Percentiles rank a stretch among this genome's conserved stretches.
These are phyloP conservation scores for Eurotiales sp. DNA, from an alignment of 2,329 filamentous ascomycete species.

Conservation along the genomic window DNA sequence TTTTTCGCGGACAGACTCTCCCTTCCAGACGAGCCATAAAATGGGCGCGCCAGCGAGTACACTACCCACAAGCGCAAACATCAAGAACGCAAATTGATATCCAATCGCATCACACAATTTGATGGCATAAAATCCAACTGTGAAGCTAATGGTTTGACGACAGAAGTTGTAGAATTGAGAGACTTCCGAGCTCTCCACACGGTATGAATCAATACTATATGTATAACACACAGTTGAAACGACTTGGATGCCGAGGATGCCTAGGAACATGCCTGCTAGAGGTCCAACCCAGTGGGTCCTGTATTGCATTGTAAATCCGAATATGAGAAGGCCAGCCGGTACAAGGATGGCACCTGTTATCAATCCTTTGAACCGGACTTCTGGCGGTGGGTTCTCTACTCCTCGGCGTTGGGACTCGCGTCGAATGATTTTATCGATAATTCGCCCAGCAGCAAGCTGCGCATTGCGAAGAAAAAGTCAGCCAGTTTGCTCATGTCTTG, in stretches of 20 bases:
- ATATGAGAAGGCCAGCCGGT: slow-evolving; percentile 2
- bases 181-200: slow-evolving; percentile 6
- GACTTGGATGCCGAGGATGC: slow-evolving; percentile 7
- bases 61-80: slow-evolving; percentile 9
- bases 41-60: slow-evolving; percentile 5
- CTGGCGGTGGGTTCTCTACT: slow-evolving; percentile 5
- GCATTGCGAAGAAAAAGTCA: background rate
- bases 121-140: background rate
- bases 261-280: slow-evolving; percentile 6
- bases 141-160: slow-evolving; percentile 7
- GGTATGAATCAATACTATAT: slow-evolving; percentile 12
- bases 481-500: background rate
- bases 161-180: slow-evolving; percentile 9
- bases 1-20: background rate
- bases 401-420: slow-evolving; percentile 2
- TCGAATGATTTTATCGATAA: background rate
- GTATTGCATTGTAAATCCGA: slow-evolving; percentile 9
- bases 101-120: slow-evolving; percentile 3
- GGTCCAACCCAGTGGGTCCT: slow-evolving; percentile 6
- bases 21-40: slow-evolving; percentile 8
- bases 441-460: background rate
- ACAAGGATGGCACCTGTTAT: slow-evolving; percentile 6
- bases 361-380: slow-evolving; percentile 7
- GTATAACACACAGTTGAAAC: slow-evolving; percentile 16
- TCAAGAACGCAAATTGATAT: slow-evolving; percentile 10